phyloP scores from a whole-genome alignment of 306 rosid genomes.

The Mimosa bimucronata region DNA sequence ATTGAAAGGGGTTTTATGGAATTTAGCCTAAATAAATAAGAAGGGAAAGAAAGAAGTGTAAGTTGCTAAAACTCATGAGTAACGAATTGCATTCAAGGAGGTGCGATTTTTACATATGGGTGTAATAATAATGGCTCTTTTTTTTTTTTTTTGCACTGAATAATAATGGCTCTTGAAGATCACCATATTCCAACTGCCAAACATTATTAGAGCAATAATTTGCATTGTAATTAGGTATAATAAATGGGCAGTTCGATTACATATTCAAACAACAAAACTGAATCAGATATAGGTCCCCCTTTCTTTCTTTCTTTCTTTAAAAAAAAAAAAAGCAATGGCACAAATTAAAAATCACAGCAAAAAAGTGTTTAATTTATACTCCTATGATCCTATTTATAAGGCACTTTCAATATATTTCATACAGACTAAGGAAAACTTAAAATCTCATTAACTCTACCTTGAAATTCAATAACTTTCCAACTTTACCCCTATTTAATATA shows the following conservation, averaged over 20 bases:
- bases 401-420: no score
- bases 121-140: no score
- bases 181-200: slow-evolving; percentile 33
- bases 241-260: slow-evolving; percentile 24
- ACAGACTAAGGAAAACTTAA: no score
- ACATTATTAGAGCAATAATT: slow-evolving; percentile 12
- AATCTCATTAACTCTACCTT: no score
- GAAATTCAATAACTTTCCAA: no score
- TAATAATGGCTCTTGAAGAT: slow-evolving; percentile 31
- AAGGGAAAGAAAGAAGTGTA: background rate
- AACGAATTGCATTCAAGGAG: slow-evolving; percentile 12
- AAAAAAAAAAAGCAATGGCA: background rate
- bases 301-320: no score
- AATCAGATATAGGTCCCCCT: background rate
- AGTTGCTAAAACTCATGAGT: slow-evolving; percentile 21
- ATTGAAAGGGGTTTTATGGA: no score
- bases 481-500: no score
- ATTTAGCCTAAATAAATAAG: no score
- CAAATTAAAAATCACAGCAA: background rate
- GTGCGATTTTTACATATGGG: background rate
- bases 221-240: slow-evolving; percentile 21
- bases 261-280: slow-evolving; percentile 17
- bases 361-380: background rate
- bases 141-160: no score
- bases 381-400: no score